phyloP scores from a whole-genome alignment of 2,329 filamentous ascomycete species.

The Trichoderma breve region DNA sequence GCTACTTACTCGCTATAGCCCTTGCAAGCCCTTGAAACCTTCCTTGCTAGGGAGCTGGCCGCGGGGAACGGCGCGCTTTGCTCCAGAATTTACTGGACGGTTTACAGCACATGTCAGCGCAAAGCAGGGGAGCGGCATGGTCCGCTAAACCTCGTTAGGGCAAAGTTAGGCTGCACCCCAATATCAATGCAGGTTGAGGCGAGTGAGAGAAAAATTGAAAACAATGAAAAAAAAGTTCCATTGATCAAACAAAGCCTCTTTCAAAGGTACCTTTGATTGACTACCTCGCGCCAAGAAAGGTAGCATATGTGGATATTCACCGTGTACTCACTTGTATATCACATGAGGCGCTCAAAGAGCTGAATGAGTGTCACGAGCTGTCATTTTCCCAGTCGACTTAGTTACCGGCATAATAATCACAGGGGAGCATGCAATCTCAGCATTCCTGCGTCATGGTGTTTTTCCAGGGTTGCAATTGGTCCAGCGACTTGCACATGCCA shows the following conservation, averaged over 20 bases:
- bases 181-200: background rate
- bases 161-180: background rate
- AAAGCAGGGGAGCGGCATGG: background rate
- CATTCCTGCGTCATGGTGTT: constrained; percentile 1
- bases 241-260: background rate
- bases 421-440: constrained; percentile 5
- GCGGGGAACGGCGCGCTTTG: constrained; percentile 6
- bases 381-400: background rate
- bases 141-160: constrained; percentile 7
- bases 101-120: constrained; percentile 16
- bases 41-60: background rate
- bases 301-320: background rate
- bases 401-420: background rate
- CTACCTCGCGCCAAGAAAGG: background rate
- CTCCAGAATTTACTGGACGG: background rate
- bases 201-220: background rate
- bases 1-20: constrained; percentile 3
- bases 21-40: constrained; percentile 8
- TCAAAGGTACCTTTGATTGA: background rate
- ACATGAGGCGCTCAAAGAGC: background rate
- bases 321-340: background rate
- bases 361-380: background rate
- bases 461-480: constrained; percentile 5
- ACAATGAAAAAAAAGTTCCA: background rate
- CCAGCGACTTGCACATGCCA: constrained; percentile 9